These are phyloP conservation scores for Trametes cubensis DNA, from an alignment of 768 basidiomycete species.

Conservation along the genomic window DNA sequence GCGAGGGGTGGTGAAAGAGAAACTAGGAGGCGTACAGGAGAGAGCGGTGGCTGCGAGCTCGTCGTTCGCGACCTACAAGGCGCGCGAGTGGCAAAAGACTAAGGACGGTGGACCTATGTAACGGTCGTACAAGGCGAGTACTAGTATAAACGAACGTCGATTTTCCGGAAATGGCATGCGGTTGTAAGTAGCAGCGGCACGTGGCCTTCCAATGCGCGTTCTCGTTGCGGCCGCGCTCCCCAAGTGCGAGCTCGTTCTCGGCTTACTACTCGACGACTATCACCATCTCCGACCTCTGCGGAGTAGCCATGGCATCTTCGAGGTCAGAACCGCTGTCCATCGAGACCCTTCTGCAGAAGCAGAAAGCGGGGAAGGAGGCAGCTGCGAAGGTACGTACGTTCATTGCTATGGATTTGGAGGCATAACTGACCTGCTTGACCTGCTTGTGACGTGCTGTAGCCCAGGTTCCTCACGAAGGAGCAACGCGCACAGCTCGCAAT, in stretches of 20 bases:
- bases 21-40: not conserved
- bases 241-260: not conserved
- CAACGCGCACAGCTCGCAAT: constrained; percentile 90
- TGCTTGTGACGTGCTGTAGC: constrained; percentile 49
- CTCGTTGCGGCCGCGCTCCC: constrained; percentile 3
- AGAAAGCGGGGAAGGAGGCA: constrained; percentile 86
- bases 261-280: constrained; percentile 4
- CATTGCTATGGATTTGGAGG: constrained; percentile 10
- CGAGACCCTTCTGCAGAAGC: constrained; percentile 82
- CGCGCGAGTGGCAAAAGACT: constrained; percentile 18
- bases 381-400: constrained; percentile 70
- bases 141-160: constrained; percentile 8
- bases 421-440: not conserved
- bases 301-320: constrained; percentile 44
- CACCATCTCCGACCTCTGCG: not conserved
- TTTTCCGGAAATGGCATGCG: constrained; percentile 16
- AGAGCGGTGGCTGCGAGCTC: not conserved
- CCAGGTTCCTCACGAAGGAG: constrained; percentile 92
- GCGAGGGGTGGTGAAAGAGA: not conserved
- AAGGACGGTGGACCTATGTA: too few species aligned
- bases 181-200: constrained; percentile 8
- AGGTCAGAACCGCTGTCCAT: constrained; percentile 81
- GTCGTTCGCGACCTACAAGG: not conserved
- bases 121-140: too few species aligned
- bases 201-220: not conserved